Conservation (phyloP, 2,329 filamentous ascomycete genomes). For the Ceratocystis ficicola region DNA sequence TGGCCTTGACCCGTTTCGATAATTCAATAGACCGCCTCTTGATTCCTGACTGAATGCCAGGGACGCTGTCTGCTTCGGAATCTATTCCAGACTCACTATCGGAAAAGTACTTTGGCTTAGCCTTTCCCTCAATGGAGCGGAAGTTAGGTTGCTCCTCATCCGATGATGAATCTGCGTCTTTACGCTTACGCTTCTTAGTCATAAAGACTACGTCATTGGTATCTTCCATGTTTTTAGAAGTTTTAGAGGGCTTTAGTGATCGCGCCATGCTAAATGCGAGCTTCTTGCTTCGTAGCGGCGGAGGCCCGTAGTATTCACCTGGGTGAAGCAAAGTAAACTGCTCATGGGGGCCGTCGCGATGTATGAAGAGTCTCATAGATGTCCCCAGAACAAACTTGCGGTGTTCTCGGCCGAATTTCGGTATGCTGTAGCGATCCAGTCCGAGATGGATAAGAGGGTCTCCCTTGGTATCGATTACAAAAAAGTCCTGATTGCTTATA, state of each 20-base stretch:
- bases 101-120: conserved; percentile 38
- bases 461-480: conserved; percentile 58
- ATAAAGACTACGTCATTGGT: conserved; percentile 34
- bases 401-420: conserved; percentile 57
- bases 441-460: conserved; percentile 67
- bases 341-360: conserved; percentile 49
- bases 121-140: conserved; percentile 52
- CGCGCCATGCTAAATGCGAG: conserved; percentile 17
- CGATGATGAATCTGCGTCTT: conserved; percentile 31
- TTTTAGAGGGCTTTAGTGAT: conserved; percentile 4
- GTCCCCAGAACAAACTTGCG: conserved; percentile 60
- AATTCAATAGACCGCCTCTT: conserved; percentile 49
- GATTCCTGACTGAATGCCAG: conserved; percentile 25
- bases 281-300: conserved; percentile 19
- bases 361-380: conserved; percentile 47
- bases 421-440: conserved; percentile 59
- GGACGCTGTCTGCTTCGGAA: conserved; percentile 17
- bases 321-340: conserved; percentile 40
- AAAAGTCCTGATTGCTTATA: conserved; percentile 32
- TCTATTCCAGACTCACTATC: conserved; percentile 33
- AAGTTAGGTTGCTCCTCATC: conserved; percentile 44
- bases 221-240: not conserved
- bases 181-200: conserved; percentile 20
- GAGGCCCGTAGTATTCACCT: conserved; percentile 28
- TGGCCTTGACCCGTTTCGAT: conserved; percentile 48